phyloP scores from a whole-genome alignment of 148 eudicot species.

The Selenicereus undatus region DNA sequence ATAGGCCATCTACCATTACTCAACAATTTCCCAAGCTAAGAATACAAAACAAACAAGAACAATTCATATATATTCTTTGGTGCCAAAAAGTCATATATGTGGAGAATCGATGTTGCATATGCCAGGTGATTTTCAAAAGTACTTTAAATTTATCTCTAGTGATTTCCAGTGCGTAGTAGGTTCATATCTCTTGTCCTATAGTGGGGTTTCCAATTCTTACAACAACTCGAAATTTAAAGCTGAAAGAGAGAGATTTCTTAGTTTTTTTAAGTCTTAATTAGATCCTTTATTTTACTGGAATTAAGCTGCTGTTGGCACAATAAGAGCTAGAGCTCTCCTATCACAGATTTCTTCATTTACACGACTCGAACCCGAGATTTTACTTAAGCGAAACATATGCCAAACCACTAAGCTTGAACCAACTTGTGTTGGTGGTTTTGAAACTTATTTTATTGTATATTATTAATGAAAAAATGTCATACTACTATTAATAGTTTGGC shows the following conservation, averaged over 20 bases:
- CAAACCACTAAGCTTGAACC: no score
- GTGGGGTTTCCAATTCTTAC: not conserved
- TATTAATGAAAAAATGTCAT: no score
- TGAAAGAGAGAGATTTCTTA: not conserved
- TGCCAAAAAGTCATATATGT: slow-evolving; percentile 22
- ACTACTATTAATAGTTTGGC: no score
- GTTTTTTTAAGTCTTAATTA: no score
- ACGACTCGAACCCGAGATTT: no score
- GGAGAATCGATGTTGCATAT: slow-evolving; percentile 35
- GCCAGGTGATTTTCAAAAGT: slow-evolving; percentile 4
- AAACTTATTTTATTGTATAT: not conserved
- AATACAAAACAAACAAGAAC: slow-evolving; percentile 19
- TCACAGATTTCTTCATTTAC: no score
- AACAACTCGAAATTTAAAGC: not conserved
- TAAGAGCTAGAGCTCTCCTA: no score
- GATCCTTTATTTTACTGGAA: no score
- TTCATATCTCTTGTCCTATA: not conserved
- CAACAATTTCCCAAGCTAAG: slow-evolving; percentile 8
- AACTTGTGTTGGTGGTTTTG: no score
- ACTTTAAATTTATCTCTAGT: not conserved
- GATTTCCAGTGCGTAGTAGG: slow-evolving; percentile 26
- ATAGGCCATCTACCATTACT: slow-evolving; percentile 16
- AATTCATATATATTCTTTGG: not conserved
- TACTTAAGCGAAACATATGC: no score
- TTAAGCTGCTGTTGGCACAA: no score